Evolutionary conservation across 306 rosid genomes (phyloP).

Genomic region (Ormosia semicastrata): DNA sequence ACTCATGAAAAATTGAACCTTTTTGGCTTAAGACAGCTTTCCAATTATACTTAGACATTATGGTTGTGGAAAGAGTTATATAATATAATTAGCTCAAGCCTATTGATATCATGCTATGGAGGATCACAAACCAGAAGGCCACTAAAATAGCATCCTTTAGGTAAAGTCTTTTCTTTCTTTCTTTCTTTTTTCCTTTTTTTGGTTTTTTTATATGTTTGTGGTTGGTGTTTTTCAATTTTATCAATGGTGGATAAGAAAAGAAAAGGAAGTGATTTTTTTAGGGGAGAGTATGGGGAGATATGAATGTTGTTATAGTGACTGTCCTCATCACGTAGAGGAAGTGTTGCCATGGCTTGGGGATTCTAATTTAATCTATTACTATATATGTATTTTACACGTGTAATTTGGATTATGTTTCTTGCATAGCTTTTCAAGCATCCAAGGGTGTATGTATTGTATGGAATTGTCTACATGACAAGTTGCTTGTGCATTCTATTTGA

Average conservation of each 20-base stretch:
- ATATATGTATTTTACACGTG: slow-evolving; percentile 11
- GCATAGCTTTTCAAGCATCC: background rate
- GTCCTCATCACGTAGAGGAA: background rate
- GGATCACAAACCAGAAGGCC: slow-evolving; percentile 33
- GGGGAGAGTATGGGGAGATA: slow-evolving; percentile 11
- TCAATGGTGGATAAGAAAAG: background rate
- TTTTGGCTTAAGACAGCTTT: background rate
- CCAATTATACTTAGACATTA: slow-evolving; percentile 25
- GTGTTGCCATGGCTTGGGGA: slow-evolving; percentile 13
- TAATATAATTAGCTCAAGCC: slow-evolving; percentile 29
- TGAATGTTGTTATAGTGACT: slow-evolving; percentile 25
- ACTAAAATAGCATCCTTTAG: slow-evolving; percentile 33
- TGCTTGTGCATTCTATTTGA: background rate
- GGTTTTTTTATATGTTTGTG: slow-evolving; percentile 8
- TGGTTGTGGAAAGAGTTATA: slow-evolving; percentile 33
- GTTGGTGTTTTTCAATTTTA: slow-evolving; percentile 31
- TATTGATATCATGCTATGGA: slow-evolving; percentile 34
- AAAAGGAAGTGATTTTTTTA: background rate
- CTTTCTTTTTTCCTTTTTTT: background rate
- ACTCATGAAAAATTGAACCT: background rate
- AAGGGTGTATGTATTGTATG: slow-evolving; percentile 11
- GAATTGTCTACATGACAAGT: slow-evolving; percentile 24
- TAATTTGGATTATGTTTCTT: slow-evolving; percentile 4
- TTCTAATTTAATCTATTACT: slow-evolving; percentile 15
- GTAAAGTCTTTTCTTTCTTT: slow-evolving; percentile 28